Percentiles rank a stretch among this genome's conserved stretches.
These are phyloP conservation scores for Speleostelium caveatum DNA, from an alignment of 78 protist genomes.

Conservation along the genomic window DNA sequence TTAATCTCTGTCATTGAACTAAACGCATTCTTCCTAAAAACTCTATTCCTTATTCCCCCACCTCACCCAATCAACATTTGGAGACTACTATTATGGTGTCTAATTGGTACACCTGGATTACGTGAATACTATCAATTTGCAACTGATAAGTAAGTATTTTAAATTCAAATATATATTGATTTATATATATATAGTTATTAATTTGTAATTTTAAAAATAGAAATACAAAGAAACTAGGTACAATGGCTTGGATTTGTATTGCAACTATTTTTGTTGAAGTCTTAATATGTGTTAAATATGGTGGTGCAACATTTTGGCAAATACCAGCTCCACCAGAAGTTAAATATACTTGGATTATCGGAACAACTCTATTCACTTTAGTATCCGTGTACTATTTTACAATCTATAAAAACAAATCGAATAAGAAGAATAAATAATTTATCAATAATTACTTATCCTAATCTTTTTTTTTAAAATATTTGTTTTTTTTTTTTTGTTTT, in stretches of 20 bases:
- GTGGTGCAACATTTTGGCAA: slow-evolving; percentile 73
- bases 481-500: background rate
- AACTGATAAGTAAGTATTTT: slow-evolving; percentile 60
- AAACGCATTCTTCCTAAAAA: slow-evolving; percentile 87
- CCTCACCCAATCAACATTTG: slow-evolving; percentile 64
- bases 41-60: slow-evolving; percentile 85
- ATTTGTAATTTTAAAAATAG: background rate
- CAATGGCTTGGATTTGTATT: slow-evolving; percentile 84
- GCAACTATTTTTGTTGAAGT: slow-evolving; percentile 73
- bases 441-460: background rate
- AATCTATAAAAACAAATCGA: slow-evolving; percentile 10
- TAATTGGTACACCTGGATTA: slow-evolving; percentile 83
- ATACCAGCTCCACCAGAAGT: slow-evolving; percentile 64
- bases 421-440: background rate
- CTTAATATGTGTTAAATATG: slow-evolving; percentile 76
- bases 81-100: slow-evolving; percentile 82
- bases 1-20: slow-evolving; percentile 77
- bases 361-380: slow-evolving; percentile 15
- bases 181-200: background rate
- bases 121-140: slow-evolving; percentile 86
- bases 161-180: background rate
- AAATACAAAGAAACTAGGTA: slow-evolving; percentile 78
- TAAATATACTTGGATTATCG: slow-evolving; percentile 71
- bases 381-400: slow-evolving; percentile 49
- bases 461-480: too few species aligned